Base-by-base conservation (phyloP, 1,284 basidiomycete species). In the Polyporus tsugae region DNA sequence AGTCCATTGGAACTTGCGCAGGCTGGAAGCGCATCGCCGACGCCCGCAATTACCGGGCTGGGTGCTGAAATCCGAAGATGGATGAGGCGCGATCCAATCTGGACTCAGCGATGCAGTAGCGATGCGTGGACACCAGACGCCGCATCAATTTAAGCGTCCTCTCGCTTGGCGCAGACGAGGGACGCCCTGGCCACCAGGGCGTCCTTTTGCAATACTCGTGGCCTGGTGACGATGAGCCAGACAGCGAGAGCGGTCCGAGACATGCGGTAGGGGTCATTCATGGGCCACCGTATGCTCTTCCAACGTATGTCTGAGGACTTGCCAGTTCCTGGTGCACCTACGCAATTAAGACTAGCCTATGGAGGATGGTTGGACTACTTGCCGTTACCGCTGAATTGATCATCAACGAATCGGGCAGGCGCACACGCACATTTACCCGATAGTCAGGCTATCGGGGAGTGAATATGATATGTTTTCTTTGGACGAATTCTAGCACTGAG, bases 21-120 rank as follows among this genome's bases (percentile, higher is more conserved):
- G 29, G 35, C 35, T 36, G 55, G 61, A 60, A 64, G 59, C 64
- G 70, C 61, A 53, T 66, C 70, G 65, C 70, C 65, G 67, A 69
- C 57, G 25, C 44, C 29, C 66, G 63, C 60, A 53, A 60, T 60
- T 67, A 61, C 69, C 62, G 62, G 58, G 61, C 42, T 62, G 59
- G 65, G 62, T 33, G 19, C 53, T 59, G 66, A 52, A 62, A 63
- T 55, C 39, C 62, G 57, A 57, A 63, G 38, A 61, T 52, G 52
- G 60, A 35, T 17, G 49, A 49, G 39, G 25, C 58, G 65, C 62
- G 65, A 71, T 71, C 67, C 63, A 57, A 71, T 71, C 67, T 67
- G 60, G 65, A 65, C 58, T 69, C 67, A 55, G 61, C 65, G 64
- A 65, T 38, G 35, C 55, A 33, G 63, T 65, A 55, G 61, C 65